phyloP scores from a whole-genome alignment of 1,139 yeast species.

The Barnettozyma hawaiiensis region DNA sequence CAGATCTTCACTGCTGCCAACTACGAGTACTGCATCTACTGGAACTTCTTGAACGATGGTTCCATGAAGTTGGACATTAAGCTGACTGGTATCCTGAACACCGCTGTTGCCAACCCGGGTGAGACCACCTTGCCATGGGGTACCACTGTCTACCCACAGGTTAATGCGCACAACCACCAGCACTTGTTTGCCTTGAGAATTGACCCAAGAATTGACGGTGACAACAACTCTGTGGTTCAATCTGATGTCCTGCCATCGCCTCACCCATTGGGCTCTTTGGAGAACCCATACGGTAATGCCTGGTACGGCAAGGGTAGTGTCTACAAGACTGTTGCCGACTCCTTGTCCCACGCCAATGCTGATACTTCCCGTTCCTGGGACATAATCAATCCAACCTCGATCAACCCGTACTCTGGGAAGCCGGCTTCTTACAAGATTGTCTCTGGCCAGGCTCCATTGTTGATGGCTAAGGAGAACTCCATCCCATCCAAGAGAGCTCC shows the following conservation, averaged over 20 bases:
- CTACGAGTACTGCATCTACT: conserved; percentile 79
- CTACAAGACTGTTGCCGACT: conserved; percentile 63
- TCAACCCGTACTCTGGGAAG: conserved; percentile 65
- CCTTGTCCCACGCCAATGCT: conserved; percentile 57
- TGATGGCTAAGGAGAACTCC: conserved; percentile 69
- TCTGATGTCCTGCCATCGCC: conserved; percentile 61
- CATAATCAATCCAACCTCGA: conserved; percentile 61
- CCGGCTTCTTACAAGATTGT: conserved; percentile 75
- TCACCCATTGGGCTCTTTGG: conserved; percentile 55
- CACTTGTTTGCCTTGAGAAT: conserved; percentile 75
- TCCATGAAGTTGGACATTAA: conserved; percentile 72
- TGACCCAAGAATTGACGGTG: conserved; percentile 80
- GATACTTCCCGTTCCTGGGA: conserved; percentile 73
- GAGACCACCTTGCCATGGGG: conserved; percentile 75
- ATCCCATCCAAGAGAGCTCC: conserved; percentile 77
- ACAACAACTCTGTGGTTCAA: conserved; percentile 65
- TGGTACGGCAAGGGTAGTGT: conserved; percentile 58
- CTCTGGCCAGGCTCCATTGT: conserved; percentile 69
- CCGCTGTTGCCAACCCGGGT: conserved; percentile 54
- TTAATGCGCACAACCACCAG: conserved; percentile 82
- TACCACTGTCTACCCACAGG: conserved; percentile 72
- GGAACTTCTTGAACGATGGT: conserved; percentile 81
- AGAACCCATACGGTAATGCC: conserved; percentile 69
- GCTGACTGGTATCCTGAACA: conserved; percentile 77
- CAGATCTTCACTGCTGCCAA: conserved; percentile 84